These are phyloP conservation scores for Agaricales sp. DNA, from an alignment of 1,284 basidiomycete genomes.

Conservation along the genomic window DNA sequence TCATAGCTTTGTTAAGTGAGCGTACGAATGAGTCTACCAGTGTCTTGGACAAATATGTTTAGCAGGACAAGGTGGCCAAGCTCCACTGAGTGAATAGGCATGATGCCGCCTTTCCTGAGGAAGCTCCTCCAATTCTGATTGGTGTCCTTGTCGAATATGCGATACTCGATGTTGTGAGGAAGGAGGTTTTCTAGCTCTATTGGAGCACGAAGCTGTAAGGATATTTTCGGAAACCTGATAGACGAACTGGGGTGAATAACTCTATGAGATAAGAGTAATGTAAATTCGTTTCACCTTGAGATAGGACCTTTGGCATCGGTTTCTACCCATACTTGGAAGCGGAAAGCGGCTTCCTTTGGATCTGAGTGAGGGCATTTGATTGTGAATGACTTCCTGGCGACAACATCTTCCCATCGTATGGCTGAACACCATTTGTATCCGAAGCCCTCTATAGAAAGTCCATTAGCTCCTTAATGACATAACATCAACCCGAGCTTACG, in stretches of 20 bases:
- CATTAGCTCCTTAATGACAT: slow-evolving; percentile 8
- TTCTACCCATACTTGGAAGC: slow-evolving; percentile 90
- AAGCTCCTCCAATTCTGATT: slow-evolving; percentile 91
- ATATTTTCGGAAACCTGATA: slow-evolving; percentile 53
- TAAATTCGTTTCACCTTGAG: slow-evolving; percentile 33
- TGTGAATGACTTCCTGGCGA: slow-evolving; percentile 70
- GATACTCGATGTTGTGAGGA: slow-evolving; percentile 93
- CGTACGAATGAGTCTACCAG: slow-evolving; percentile 38
- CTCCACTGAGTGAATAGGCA: slow-evolving; percentile 96
- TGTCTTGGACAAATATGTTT: slow-evolving; percentile 86
- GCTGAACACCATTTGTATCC: slow-evolving; percentile 90
- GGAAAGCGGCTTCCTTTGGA: slow-evolving; percentile 82
- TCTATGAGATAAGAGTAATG: background rate
- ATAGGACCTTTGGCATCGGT: slow-evolving; percentile 47
- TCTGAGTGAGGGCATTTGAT: slow-evolving; percentile 83
- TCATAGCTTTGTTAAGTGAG: slow-evolving; percentile 7
- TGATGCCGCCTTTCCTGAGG: slow-evolving; percentile 87
- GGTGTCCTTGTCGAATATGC: slow-evolving; percentile 93
- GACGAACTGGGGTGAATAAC: slow-evolving; percentile 1
- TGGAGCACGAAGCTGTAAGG: slow-evolving; percentile 85
- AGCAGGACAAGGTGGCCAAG: slow-evolving; percentile 90
- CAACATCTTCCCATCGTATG: slow-evolving; percentile 88
- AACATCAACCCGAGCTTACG: slow-evolving; percentile 40
- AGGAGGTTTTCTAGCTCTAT: slow-evolving; percentile 95
- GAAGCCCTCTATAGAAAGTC: slow-evolving; percentile 63